These are phyloP conservation scores for Bipolaris gigantea DNA, from an alignment of 2,329 filamentous ascomycete genomes.

Conservation along the genomic window DNA sequence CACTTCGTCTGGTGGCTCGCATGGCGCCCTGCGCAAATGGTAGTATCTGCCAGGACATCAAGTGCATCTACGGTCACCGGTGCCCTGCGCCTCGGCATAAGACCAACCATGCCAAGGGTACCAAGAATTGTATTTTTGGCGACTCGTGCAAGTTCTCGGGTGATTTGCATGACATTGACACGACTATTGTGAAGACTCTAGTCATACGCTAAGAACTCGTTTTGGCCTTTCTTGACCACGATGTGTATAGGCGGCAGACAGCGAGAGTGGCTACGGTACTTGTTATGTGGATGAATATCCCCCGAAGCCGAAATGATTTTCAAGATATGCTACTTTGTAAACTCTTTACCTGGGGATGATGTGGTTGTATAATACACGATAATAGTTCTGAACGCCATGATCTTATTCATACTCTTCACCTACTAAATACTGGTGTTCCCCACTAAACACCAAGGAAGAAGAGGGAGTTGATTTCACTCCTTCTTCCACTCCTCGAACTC, in stretches of 20 bases:
- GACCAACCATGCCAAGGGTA: constrained; percentile 49
- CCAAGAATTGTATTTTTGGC: constrained; percentile 60
- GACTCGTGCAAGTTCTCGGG: constrained; percentile 60
- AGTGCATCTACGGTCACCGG: constrained; percentile 66
- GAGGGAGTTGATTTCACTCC: constrained; percentile 15
- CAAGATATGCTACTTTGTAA: too few relatives aligned
- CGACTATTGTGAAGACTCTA: constrained; percentile 57
- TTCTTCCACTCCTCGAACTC: constrained; percentile 77
- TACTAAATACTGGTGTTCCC: too few relatives aligned
- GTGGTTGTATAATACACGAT: neutral
- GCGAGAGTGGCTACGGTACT: neutral
- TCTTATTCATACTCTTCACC: too few relatives aligned
- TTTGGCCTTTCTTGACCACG: neutral
- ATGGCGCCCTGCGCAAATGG: constrained; percentile 65
- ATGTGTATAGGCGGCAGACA: neutral
- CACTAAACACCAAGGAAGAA: too few relatives aligned
- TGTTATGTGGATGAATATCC: too few relatives aligned
- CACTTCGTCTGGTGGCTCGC: constrained; percentile 61
- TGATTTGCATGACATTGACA: constrained; percentile 62
- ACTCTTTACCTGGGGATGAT: too few relatives aligned
- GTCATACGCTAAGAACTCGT: constrained; percentile 31
- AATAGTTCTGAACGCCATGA: too few relatives aligned
- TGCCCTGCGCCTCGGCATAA: constrained; percentile 56
- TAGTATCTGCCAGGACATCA: constrained; percentile 59
- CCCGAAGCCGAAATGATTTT: too few relatives aligned